These are phyloP conservation scores for Lachnellula suecica DNA, from an alignment of 2,329 filamentous ascomycete species.

Conservation along the genomic window DNA sequence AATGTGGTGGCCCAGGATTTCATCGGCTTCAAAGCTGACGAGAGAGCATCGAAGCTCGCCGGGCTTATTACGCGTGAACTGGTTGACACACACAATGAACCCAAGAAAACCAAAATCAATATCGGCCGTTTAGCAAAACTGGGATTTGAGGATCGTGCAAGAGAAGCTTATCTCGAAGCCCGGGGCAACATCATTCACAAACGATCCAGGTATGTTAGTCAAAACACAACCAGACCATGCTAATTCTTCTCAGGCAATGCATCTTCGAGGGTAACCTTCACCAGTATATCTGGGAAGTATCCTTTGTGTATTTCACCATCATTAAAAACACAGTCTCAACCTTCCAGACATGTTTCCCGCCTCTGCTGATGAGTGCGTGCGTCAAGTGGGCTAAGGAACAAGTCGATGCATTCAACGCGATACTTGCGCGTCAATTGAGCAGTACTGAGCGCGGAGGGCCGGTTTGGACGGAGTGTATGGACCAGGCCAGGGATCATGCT, in stretches of 20 bases:
- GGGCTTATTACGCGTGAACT: constrained; percentile 75
- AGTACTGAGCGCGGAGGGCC: constrained; percentile 75
- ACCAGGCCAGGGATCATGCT: constrained; percentile 77
- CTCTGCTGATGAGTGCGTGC: constrained; percentile 86
- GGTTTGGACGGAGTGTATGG: constrained; percentile 81
- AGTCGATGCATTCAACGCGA: constrained; percentile 84
- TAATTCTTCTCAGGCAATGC: constrained; percentile 65
- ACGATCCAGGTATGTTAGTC: constrained; percentile 66
- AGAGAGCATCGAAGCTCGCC: constrained; percentile 76
- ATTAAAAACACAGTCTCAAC: constrained; percentile 91
- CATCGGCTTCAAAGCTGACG: constrained; percentile 87
- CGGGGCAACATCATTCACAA: constrained; percentile 77
- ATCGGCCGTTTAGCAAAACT: constrained; percentile 82
- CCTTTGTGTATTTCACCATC: constrained; percentile 92
- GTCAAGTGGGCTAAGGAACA: constrained; percentile 99
- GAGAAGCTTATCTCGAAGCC: constrained; percentile 82
- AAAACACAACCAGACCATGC: neutral
- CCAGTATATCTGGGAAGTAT: constrained; percentile 91
- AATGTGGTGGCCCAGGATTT: constrained; percentile 89
- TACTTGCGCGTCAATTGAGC: constrained; percentile 81
- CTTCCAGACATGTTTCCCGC: constrained; percentile 84
- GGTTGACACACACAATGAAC: constrained; percentile 73
- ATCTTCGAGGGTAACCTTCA: constrained; percentile 93
- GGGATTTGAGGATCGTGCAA: constrained; percentile 85
- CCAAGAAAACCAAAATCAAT: constrained; percentile 75